Percentiles rank a stretch among this genome's conserved stretches.
Evolutionary conservation across 208 protist species (phyloP).

Genomic region (Leishmania mexicana): DNA sequence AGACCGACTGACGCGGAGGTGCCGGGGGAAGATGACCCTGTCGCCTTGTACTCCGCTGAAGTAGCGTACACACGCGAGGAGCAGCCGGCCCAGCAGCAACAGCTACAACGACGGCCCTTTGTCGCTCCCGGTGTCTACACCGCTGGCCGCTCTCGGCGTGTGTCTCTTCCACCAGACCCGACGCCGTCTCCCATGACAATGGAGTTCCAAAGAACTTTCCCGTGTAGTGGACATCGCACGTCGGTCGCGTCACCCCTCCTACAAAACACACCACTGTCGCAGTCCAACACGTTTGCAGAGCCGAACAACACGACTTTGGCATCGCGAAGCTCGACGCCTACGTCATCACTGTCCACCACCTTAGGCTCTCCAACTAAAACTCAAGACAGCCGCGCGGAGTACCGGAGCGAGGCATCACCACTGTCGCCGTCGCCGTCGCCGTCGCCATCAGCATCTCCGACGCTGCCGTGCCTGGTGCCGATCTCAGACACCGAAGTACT

Average conservation of each 20-base stretch:
- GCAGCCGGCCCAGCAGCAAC: background rate
- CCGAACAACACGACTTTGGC: background rate
- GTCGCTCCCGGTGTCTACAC: background rate
- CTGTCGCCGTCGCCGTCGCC: background rate
- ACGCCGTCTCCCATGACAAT: constrained; percentile 11
- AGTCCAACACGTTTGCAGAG: background rate
- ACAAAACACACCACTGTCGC: background rate
- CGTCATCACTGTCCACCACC: background rate
- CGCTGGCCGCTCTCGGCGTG: background rate
- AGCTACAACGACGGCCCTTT: background rate
- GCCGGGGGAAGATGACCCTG: background rate
- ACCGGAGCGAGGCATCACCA: background rate
- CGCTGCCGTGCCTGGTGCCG: constrained; percentile 22
- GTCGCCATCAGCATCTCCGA: background rate
- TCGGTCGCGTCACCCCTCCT: background rate
- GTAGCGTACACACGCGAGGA: background rate
- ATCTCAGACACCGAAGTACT: constrained; percentile 62
- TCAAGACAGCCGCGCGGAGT: constrained; percentile 6
- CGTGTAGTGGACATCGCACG: background rate
- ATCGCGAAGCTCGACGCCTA: background rate
- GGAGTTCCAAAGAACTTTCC: background rate
- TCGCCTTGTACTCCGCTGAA: background rate
- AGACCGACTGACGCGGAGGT: background rate
- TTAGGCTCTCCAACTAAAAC: background rate
- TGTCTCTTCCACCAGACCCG: constrained; percentile 6